These are phyloP conservation scores for Paralagenidium karlingii DNA, from an alignment of 352 stramenopile genomes.

Conservation along the genomic window DNA sequence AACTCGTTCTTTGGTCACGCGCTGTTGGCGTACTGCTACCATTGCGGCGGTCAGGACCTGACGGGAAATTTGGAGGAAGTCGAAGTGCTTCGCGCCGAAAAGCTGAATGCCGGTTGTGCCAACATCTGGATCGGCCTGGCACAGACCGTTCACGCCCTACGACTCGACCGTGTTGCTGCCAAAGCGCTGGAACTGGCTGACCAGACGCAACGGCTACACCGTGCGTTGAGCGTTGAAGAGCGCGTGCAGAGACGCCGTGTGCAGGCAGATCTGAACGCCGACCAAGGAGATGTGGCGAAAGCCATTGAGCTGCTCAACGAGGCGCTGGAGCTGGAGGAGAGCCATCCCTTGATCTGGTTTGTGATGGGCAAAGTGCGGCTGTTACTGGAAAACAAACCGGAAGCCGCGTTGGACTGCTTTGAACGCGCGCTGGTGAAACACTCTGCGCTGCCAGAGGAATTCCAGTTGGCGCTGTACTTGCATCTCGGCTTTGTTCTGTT, in stretches of 20 bases:
- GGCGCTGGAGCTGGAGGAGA: slow-evolving; percentile 40
- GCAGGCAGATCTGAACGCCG: slow-evolving; percentile 22
- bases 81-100: slow-evolving; percentile 47
- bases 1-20: slow-evolving; percentile 25
- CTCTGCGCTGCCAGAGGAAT: slow-evolving; percentile 9
- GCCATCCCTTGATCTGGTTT: slow-evolving; percentile 40
- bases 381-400: slow-evolving; percentile 20
- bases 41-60: slow-evolving; percentile 19
- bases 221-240: slow-evolving; percentile 27
- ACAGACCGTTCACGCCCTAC: slow-evolving; percentile 24
- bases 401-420: slow-evolving; percentile 34
- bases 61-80: slow-evolving; percentile 54
- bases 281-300: slow-evolving; percentile 8
- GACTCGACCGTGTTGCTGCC: slow-evolving; percentile 20
- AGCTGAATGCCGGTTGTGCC: slow-evolving; percentile 9
- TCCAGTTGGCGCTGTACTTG: slow-evolving; percentile 32
- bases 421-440: slow-evolving; percentile 25
- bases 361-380: slow-evolving; percentile 32
- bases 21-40: slow-evolving; percentile 48
- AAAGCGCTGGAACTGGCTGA: slow-evolving; percentile 23
- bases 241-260: slow-evolving; percentile 37
- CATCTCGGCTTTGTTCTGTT: slow-evolving; percentile 47
- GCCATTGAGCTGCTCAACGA: slow-evolving; percentile 29
- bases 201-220: slow-evolving; percentile 11
- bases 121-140: slow-evolving; percentile 44